Base-by-base conservation (phyloP, 257 asterid genomes). In the Nicotiana attenuata region DNA sequence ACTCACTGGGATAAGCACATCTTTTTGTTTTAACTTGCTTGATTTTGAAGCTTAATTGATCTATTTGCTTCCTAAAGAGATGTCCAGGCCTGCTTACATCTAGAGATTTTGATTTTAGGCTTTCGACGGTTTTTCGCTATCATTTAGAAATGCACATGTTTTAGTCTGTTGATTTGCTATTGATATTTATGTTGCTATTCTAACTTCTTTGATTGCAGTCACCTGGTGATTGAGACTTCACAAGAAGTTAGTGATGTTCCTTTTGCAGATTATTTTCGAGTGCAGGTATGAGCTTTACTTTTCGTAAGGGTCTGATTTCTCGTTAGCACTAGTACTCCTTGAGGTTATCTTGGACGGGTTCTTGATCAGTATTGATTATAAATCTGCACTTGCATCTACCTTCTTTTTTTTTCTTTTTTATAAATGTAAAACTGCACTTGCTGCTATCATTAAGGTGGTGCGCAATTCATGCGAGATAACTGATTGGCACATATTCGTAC, bases 211-310 rank as follows among this genome's bases (percentile, higher is more conserved):
- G 61, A 26, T 73, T 86, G 81, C 96, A 94, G 99, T 80, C 95
- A 90, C 91, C 90, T 96, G 87, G 85, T 93, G 83, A 82, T 93
- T 35, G 97, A 96, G 83, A 92, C 94, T 55, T 92, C 97, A 56
- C 99, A 96, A 91, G 96, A 87, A 86, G 88, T 93, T 76, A 86
- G 29, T 83, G 99, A 92, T 63, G 98, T 96, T 45, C 99, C 99
- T n/a, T 96, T 91, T 52, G 97, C 90, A 80, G 98, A 92, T 86
- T 96, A 96, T 91, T 94, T 96, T 85, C 92, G 87, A 22, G 99
- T 96, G 80, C 97, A 96, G 99, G 99, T 94, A 94, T 81, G 75
- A 77, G 31, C 81, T 77, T 81, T 47, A 61, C 19, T 26, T 81
- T 66, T 31, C 52, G 9, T 22, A 73, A 73, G 60, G 78, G 60